phyloP scores from a whole-genome alignment of 208 protist genomes.

The Phytomonas francai region DNA sequence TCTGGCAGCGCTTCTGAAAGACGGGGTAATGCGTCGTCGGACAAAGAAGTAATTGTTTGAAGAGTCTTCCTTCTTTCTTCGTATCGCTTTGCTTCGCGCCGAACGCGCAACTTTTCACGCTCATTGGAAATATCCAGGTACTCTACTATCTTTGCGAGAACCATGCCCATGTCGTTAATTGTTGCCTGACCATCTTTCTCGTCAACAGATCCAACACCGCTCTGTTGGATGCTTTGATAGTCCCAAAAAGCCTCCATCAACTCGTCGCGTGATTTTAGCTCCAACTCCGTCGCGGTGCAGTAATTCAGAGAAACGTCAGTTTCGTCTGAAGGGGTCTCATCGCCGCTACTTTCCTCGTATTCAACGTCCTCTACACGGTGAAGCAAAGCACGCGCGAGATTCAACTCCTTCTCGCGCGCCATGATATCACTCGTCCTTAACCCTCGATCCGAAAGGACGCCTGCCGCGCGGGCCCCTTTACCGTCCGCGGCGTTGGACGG shows the following conservation, averaged over 20 bases:
- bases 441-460: background rate
- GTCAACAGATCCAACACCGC: background rate
- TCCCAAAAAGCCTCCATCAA: conserved; percentile 39
- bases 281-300: conserved; percentile 55
- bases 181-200: conserved; percentile 5
- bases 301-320: conserved; percentile 76
- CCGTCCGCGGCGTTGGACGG: background rate
- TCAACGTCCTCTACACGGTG: conserved; percentile 24
- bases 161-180: conserved; percentile 16
- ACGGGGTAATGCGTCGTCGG: background rate
- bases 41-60: background rate
- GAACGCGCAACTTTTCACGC: conserved; percentile 56
- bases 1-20: background rate
- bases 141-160: conserved; percentile 37
- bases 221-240: conserved; percentile 22
- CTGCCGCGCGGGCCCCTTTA: background rate
- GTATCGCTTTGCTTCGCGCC: conserved; percentile 14
- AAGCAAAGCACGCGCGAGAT: conserved; percentile 38
- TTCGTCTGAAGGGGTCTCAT: conserved; percentile 28
- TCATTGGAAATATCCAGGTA: conserved; percentile 81
- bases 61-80: background rate
- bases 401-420: conserved; percentile 39
- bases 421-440: conserved; percentile 15
- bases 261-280: conserved; percentile 50
- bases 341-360: conserved; percentile 28